Base-by-base conservation (phyloP, 1,284 basidiomycete genomes). In the Ceratobasidium sp. region DNA sequence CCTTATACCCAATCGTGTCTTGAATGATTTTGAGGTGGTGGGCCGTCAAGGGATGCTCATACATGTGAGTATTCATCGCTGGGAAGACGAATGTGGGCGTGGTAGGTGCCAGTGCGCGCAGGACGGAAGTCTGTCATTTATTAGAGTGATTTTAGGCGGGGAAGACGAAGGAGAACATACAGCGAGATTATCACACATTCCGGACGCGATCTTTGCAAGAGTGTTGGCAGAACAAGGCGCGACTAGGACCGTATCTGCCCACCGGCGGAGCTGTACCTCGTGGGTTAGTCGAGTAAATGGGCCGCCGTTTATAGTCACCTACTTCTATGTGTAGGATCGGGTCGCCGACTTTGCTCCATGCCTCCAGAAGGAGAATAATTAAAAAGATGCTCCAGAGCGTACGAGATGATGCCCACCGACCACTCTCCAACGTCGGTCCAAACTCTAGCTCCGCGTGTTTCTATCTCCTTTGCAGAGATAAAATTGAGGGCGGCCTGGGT, bases 11-110 rank as follows among this genome's bases (percentile, higher is more conserved):
- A 11, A 98, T 87, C 54, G 92, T 87, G 0, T 96, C 91, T 22
- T 85, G 86, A 0, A 96, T 87, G 44, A 91, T 80, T 11, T 87
- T 86, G 27, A 98, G 81, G 79, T 99, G 97, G 75, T 91, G 88
- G 1, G 88, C 87, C 0, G 97, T 99, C 45, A 99, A 86, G n/a
- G 96, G 95, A 80, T 99, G 96, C 77, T 93, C 88, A 81, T 94
- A 99, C 97, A 99, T 99, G 78, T 94, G 86, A 5, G 97, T 99
- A 82, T 99, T 99, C 97, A 99, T 99, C 0, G 98, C 97, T 2
- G 97, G 98, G 80, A 97, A 99, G 41, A 99, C 83, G 79, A 92
- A 93, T 19, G 94, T 95, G 1, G 93, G 92, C 0, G 93, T 97
- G 1, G 87, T 87, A 0, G 94, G 92, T 8, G 92, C 86, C 0